Percentiles rank a stretch among this genome's conserved stretches.
Conservation (phyloP, 441 rosid species). For the Adansonia madagascariensis region DNA sequence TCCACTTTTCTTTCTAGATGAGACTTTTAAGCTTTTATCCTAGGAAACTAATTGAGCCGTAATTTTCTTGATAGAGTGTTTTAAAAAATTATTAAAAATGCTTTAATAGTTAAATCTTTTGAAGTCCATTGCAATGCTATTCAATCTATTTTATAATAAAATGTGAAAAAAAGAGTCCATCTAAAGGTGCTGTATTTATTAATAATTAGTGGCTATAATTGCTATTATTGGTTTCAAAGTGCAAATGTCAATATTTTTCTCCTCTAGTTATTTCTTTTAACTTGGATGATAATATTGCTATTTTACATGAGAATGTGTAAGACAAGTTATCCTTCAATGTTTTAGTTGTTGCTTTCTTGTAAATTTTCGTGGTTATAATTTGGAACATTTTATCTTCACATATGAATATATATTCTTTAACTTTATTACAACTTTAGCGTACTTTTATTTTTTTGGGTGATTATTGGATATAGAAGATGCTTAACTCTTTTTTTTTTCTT, state of each 20-base stretch:
- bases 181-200: neutral
- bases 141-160: neutral
- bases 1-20: neutral
- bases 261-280: constrained; percentile 3
- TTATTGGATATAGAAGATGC: constrained; percentile 4
- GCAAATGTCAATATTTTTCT: neutral
- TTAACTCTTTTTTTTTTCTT: neutral
- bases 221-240: neutral
- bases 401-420: neutral
- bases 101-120: constrained; percentile 1
- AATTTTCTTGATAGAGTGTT: neutral
- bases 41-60: neutral
- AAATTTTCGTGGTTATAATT: neutral
- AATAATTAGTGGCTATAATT: neutral
- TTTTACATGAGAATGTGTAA: neutral
- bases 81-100: neutral
- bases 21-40: neutral
- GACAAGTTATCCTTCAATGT: neutral
- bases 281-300: neutral
- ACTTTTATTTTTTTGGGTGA: neutral
- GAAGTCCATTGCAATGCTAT: neutral
- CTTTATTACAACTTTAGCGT: neutral
- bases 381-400: neutral
- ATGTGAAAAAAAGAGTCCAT: neutral
- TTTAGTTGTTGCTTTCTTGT: neutral